These are phyloP conservation scores for Jamesozyma gamospora DNA, from an alignment of 805 yeast genomes.

Conservation along the genomic window DNA sequence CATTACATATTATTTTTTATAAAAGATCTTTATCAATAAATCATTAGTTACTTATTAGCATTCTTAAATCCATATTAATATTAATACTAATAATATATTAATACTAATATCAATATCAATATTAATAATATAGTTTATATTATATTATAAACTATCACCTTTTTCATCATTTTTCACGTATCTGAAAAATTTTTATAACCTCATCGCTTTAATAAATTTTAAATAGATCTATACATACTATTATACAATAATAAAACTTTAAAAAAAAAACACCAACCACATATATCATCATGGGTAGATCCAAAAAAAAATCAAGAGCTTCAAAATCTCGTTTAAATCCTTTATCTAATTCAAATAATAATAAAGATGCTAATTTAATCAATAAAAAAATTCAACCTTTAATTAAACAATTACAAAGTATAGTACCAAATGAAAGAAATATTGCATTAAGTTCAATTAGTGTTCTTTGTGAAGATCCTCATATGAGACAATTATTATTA, in stretches of 20 bases:
- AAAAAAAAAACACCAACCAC: background rate
- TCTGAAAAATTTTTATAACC: conserved; percentile 7
- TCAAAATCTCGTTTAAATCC: conserved; percentile 34
- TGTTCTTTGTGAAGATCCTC: conserved; percentile 58
- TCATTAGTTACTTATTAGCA: background rate
- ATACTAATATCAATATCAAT: no score
- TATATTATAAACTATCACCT: no score
- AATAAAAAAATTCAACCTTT: conserved; percentile 58
- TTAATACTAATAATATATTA: no score
- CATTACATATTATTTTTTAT: background rate
- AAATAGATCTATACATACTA: background rate
- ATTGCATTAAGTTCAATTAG: conserved; percentile 69
- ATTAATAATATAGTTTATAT: no score
- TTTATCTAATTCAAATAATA: conserved; percentile 16
- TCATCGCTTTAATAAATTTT: conserved; percentile 7
- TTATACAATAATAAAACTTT: background rate
- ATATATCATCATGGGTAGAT: conserved; percentile 62
- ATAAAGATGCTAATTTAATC: conserved; percentile 39
- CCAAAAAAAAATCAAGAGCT: conserved; percentile 55
- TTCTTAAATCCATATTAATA: no score
- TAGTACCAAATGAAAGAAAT: conserved; percentile 60
- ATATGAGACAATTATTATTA: conserved; percentile 51
- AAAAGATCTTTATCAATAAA: background rate
- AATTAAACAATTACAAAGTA: conserved; percentile 50
- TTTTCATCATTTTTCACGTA: no score